Percentiles rank a stretch among this genome's conserved stretches.
Conservation (phyloP, 2,329 filamentous ascomycete genomes). For the Microsporum ferrugineum region DNA sequence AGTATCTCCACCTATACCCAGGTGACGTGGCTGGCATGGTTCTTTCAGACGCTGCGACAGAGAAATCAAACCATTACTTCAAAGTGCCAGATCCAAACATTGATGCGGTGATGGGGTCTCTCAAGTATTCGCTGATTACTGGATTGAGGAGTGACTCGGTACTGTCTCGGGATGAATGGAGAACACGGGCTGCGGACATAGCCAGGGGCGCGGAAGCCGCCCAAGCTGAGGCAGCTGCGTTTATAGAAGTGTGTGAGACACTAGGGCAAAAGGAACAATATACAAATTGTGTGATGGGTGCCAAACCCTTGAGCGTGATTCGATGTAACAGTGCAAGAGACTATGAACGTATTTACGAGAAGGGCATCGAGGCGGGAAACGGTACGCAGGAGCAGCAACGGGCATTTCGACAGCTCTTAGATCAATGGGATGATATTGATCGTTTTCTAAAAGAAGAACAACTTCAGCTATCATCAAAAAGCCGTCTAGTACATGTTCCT, state of each 20-base stretch:
- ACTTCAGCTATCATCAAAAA: slow-evolving; percentile 23
- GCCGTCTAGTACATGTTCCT: slow-evolving; percentile 22
- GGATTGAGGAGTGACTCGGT: slow-evolving; percentile 21
- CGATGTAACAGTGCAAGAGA: slow-evolving; percentile 24
- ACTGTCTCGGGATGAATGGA: slow-evolving; percentile 27
- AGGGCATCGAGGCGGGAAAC: slow-evolving; percentile 24
- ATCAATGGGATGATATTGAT: slow-evolving; percentile 22
- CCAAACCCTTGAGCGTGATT: slow-evolving; percentile 28
- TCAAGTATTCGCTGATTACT: slow-evolving; percentile 25
- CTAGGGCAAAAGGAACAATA: slow-evolving; percentile 25
- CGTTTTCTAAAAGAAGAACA: slow-evolving; percentile 24
- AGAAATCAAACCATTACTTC: slow-evolving; percentile 24
- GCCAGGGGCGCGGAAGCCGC: slow-evolving; percentile 16
- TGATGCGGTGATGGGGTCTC: slow-evolving; percentile 20
- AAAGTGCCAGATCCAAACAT: slow-evolving; percentile 24
- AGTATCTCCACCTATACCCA: slow-evolving; percentile 26
- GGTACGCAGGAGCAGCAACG: slow-evolving; percentile 23
- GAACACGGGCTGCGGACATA: slow-evolving; percentile 22
- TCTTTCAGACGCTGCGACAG: slow-evolving; percentile 27
- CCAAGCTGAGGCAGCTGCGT: slow-evolving; percentile 17
- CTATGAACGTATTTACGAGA: slow-evolving; percentile 25
- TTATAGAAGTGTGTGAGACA: slow-evolving; percentile 19
- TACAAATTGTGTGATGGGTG: slow-evolving; percentile 18
- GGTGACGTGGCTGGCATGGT: slow-evolving; percentile 28
- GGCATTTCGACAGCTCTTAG: slow-evolving; percentile 22